Evolutionary conservation across 768 basidiomycete species (phyloP).

Genomic region (Leccinum incarnatum): DNA sequence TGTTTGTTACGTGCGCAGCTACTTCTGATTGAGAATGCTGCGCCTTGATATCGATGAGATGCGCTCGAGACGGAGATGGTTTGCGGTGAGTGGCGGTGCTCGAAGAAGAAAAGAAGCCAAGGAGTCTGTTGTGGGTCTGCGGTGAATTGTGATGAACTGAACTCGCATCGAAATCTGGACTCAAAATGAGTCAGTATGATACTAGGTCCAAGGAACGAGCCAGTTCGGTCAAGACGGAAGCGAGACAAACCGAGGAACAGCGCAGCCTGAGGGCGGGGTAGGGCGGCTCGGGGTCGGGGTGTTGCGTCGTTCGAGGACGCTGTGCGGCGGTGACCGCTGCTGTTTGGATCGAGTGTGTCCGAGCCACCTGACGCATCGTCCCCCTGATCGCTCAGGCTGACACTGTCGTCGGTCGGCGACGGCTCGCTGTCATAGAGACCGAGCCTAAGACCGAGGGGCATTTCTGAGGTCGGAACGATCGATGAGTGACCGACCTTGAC

Average conservation of each 20-base stretch:
- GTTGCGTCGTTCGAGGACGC: slow-evolving; percentile 50
- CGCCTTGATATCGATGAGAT: slow-evolving; percentile 31
- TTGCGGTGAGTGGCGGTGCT: slow-evolving; percentile 39
- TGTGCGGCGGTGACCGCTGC: slow-evolving; percentile 26
- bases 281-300: slow-evolving; percentile 42
- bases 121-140: slow-evolving; percentile 30
- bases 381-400: slow-evolving; percentile 10
- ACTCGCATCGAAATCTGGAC: slow-evolving; percentile 12
- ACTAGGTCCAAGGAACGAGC: slow-evolving; percentile 3
- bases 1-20: slow-evolving; percentile 17
- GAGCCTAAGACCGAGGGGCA: slow-evolving; percentile 20
- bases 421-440: slow-evolving; percentile 20
- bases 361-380: slow-evolving; percentile 5
- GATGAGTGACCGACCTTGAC: slow-evolving; percentile 19
- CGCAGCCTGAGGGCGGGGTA: slow-evolving; percentile 12
- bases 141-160: slow-evolving; percentile 12
- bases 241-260: slow-evolving; percentile 20
- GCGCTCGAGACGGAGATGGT: slow-evolving; percentile 27
- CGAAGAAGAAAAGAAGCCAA: slow-evolving; percentile 30
- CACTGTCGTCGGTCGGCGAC: slow-evolving; percentile 5
- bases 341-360: slow-evolving; percentile 7
- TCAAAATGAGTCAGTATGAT: slow-evolving; percentile 8
- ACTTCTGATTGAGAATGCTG: slow-evolving; percentile 39
- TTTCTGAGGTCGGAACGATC: slow-evolving; percentile 7
- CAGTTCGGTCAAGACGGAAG: slow-evolving; percentile 4